Conservation (phyloP, 345 rosid species). For the Rhodomyrtus tomentosa region DNA sequence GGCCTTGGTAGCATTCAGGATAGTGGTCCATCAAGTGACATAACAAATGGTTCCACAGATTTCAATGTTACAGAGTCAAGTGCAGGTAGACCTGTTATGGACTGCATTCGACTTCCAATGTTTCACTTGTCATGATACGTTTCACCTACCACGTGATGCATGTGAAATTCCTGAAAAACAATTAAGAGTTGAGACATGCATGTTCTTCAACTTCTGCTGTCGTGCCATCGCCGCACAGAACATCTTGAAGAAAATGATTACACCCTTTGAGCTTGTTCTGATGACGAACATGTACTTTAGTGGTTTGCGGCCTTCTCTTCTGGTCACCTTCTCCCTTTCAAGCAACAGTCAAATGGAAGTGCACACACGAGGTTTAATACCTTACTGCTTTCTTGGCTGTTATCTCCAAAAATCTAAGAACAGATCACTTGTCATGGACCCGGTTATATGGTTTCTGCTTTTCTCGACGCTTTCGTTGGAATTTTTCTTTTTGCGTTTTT, state of each 20-base stretch:
- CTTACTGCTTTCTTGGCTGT: background rate
- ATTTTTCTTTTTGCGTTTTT: background rate
- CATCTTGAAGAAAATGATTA: background rate
- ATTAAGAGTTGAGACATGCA: background rate
- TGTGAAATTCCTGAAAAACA: background rate
- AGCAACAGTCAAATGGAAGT: background rate
- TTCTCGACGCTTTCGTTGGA: background rate
- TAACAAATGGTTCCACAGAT: slow-evolving; percentile 33
- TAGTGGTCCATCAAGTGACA: slow-evolving; percentile 18
- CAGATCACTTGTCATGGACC: background rate
- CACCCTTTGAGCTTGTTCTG: background rate
- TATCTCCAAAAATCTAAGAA: background rate
- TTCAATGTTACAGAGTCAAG: slow-evolving; percentile 21
- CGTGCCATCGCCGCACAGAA: background rate
- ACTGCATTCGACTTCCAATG: slow-evolving; percentile 30
- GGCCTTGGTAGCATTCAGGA: slow-evolving; percentile 15
- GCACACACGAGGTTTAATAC: background rate
- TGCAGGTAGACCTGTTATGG: slow-evolving; percentile 10
- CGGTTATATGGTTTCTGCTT: background rate
- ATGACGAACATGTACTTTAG: background rate
- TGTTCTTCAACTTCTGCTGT: background rate
- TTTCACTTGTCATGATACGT: slow-evolving; percentile 36
- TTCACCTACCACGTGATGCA: background rate
- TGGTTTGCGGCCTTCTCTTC: background rate
- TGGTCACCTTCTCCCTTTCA: background rate